Evolutionary conservation across 1,284 basidiomycete genomes (phyloP).

Genomic region (Baeospora myosura): DNA sequence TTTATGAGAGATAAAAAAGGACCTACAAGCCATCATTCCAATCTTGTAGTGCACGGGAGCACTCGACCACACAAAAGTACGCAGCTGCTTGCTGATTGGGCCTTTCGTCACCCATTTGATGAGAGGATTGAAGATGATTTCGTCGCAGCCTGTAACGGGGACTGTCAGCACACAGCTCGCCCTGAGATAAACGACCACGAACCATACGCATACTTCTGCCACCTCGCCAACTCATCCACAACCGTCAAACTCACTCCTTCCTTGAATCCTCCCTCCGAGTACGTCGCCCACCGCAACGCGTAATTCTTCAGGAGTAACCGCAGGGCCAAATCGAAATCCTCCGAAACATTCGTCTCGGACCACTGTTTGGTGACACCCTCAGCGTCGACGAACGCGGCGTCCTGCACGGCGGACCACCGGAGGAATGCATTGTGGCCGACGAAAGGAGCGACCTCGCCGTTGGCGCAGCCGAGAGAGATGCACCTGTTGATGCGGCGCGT

Average conservation of each 20-base stretch:
- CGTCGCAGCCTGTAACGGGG: constrained; percentile 45
- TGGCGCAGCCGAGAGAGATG: constrained; percentile 37
- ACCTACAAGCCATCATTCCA: constrained; percentile 68
- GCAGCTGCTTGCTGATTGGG: constrained; percentile 73
- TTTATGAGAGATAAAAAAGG: constrained; percentile 22
- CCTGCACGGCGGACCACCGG: constrained; percentile 79
- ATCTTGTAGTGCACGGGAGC: constrained; percentile 82
- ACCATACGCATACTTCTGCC: constrained; percentile 87
- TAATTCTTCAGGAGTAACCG: constrained; percentile 54
- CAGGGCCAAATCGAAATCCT: constrained; percentile 73
- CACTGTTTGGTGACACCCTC: constrained; percentile 57
- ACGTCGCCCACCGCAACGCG: constrained; percentile 77
- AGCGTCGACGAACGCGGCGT: constrained; percentile 64
- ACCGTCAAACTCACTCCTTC: constrained; percentile 83
- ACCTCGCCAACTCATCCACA: constrained; percentile 74
- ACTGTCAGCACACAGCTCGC: background rate
- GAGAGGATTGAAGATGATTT: constrained; percentile 74
- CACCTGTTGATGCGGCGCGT: constrained; percentile 57
- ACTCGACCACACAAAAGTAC: constrained; percentile 68
- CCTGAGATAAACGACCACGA: constrained; percentile 16
- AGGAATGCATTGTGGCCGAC: constrained; percentile 87
- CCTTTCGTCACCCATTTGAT: constrained; percentile 65
- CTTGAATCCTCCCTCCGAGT: constrained; percentile 72
- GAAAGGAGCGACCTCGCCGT: constrained; percentile 62
- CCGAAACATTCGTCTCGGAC: constrained; percentile 79